Evolutionary conservation across 352 stramenopile genomes (phyloP).

Genomic region (Phytopythium oedochilum): DNA sequence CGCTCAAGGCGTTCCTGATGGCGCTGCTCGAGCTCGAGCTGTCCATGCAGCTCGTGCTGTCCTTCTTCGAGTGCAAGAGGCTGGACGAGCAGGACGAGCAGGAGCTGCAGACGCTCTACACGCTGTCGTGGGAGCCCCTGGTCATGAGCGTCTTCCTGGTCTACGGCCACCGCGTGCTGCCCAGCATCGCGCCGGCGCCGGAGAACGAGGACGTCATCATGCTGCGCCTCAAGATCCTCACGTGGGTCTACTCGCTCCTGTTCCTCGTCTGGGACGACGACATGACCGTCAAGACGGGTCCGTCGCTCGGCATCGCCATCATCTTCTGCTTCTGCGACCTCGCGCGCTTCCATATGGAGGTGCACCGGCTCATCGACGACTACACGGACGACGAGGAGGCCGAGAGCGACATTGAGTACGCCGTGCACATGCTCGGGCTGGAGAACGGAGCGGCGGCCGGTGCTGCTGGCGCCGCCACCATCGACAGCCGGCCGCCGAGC

Average conservation of each 20-base stretch:
- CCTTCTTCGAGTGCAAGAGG: slow-evolving; percentile 68
- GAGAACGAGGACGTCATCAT: slow-evolving; percentile 67
- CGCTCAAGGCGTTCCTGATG: slow-evolving; percentile 57
- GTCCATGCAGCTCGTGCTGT: slow-evolving; percentile 59
- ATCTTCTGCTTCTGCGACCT: slow-evolving; percentile 69
- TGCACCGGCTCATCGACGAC: slow-evolving; percentile 59
- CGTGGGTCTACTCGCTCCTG: slow-evolving; percentile 49
- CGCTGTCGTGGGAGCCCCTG: slow-evolving; percentile 54
- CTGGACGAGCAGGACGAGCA: slow-evolving; percentile 41
- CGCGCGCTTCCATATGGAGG: slow-evolving; percentile 69
- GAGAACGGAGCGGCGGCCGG: neutral
- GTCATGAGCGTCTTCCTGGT: slow-evolving; percentile 36
- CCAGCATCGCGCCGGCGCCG: slow-evolving; percentile 33
- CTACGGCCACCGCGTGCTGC: slow-evolving; percentile 45
- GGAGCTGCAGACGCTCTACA: slow-evolving; percentile 69
- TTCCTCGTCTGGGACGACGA: slow-evolving; percentile 69
- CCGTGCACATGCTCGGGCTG: slow-evolving; percentile 6
- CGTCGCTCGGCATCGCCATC: slow-evolving; percentile 58
- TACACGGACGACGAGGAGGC: slow-evolving; percentile 45
- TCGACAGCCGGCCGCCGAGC: neutral
- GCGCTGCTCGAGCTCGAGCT: slow-evolving; percentile 66
- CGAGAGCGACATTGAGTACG: slow-evolving; percentile 20
- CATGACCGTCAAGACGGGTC: slow-evolving; percentile 68
- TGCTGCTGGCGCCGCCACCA: too few species aligned
- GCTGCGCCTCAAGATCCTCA: slow-evolving; percentile 62